phyloP scores from a whole-genome alignment of 2,329 filamentous ascomycete genomes.

The Parastagonospora avenae region DNA sequence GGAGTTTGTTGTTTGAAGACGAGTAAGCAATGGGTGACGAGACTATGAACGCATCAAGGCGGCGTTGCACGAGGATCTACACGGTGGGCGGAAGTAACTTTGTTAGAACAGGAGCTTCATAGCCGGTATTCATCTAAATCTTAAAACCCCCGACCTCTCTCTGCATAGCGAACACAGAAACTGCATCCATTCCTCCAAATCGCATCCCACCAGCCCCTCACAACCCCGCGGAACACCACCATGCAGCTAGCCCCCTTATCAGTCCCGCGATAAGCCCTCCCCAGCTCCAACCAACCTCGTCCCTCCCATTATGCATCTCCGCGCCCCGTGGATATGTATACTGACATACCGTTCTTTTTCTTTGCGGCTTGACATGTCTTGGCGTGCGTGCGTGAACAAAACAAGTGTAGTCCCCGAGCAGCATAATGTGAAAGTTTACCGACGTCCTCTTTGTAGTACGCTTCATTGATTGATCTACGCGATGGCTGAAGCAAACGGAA shows the following conservation, averaged over 20 bases:
- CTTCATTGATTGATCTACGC: background rate
- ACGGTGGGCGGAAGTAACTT: too few relatives aligned
- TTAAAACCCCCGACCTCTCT: background rate
- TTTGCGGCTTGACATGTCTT: background rate
- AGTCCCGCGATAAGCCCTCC: slow-evolving; percentile 9
- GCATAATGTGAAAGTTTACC: background rate
- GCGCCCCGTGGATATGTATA: slow-evolving; percentile 43
- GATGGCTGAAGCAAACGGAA: slow-evolving; percentile 11
- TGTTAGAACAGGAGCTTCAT: background rate
- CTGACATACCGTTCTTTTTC: slow-evolving; percentile 17
- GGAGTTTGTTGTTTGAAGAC: background rate
- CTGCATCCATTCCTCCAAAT: background rate
- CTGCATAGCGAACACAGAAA: background rate
- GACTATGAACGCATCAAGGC: too few relatives aligned
- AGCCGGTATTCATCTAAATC: background rate
- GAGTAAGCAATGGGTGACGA: too few relatives aligned
- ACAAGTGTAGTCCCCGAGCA: slow-evolving; percentile 33
- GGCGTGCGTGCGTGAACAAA: too few relatives aligned
- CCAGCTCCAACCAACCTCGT: slow-evolving; percentile 13
- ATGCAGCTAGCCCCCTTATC: slow-evolving; percentile 11
- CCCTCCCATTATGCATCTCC: slow-evolving; percentile 35
- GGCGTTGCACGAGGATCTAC: too few relatives aligned
- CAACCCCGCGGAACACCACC: slow-evolving; percentile 2
- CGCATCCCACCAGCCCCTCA: background rate
- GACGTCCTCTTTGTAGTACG: too few relatives aligned